These are phyloP conservation scores for Cicer bijugum DNA, from an alignment of 306 rosid species.

Conservation along the genomic window DNA sequence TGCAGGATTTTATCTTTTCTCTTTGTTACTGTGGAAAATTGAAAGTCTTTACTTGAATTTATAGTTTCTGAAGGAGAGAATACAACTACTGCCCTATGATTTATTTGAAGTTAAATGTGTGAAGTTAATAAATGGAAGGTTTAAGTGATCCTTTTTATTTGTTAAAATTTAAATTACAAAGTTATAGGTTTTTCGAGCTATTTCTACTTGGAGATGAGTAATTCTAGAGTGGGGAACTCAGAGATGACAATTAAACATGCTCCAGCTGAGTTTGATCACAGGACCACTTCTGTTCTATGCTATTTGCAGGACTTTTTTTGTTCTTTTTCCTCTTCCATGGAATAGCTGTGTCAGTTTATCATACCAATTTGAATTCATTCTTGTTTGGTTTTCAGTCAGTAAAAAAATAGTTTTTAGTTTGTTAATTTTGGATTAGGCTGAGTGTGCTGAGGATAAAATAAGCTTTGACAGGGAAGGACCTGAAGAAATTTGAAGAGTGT, in stretches of 20 bases:
- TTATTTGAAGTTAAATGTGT: not conserved
- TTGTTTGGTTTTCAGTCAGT: not conserved
- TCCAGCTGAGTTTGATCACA: not conserved
- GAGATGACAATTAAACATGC: constrained; percentile 13
- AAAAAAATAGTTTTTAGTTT: not conserved
- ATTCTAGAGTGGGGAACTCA: not conserved
- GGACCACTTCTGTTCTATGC: not conserved
- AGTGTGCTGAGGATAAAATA: not conserved
- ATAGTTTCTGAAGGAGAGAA: constrained; percentile 2
- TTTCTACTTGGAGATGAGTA: not conserved
- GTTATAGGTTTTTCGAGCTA: not conserved
- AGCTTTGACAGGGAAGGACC: not conserved
- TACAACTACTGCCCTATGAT: not conserved
- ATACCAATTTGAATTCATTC: not conserved
- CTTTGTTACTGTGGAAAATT: not conserved
- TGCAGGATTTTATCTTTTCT: not conserved
- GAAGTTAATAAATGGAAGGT: constrained; percentile 7
- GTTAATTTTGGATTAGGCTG: not conserved
- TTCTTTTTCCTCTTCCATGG: not conserved
- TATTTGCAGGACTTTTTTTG: not conserved
- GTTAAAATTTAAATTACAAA: not conserved
- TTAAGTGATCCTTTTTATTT: not conserved
- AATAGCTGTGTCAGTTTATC: not conserved
- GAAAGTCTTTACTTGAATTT: not conserved
- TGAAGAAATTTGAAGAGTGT: constrained; percentile 30